Percentiles rank a stretch among this genome's conserved stretches.
These are phyloP conservation scores for Cercospora beticola DNA, from an alignment of 2,329 filamentous ascomycete genomes.

Conservation along the genomic window DNA sequence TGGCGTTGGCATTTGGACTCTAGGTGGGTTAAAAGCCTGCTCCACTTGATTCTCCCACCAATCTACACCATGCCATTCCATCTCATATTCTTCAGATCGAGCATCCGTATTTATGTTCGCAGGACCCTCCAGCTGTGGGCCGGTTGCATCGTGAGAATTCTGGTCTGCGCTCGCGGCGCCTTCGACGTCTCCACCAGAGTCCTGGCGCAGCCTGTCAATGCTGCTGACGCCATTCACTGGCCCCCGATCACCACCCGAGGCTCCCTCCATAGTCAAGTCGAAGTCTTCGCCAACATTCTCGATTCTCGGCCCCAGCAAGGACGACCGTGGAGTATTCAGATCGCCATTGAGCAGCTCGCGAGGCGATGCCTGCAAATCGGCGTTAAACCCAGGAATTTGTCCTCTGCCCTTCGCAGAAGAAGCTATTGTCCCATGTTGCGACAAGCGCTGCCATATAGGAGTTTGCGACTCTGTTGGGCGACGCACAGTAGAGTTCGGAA, in stretches of 20 bases:
- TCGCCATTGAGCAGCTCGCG: not conserved
- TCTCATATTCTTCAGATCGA: not conserved
- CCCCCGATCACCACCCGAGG: not conserved
- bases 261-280: conserved; percentile 3
- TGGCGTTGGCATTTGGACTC: not conserved
- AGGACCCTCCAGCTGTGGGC: not conserved
- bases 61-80: not conserved
- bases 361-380: not conserved
- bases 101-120: not conserved
- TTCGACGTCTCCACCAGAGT: not conserved
- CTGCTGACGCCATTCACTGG: not conserved
- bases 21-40: not conserved
- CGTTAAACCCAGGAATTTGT: not conserved
- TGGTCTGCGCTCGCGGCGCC: not conserved
- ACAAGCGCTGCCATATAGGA: not conserved
- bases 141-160: not conserved
- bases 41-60: not conserved
- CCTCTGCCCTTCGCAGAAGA: conserved; percentile 5
- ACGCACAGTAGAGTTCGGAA: not conserved
- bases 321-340: not conserved
- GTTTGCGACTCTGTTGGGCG: not conserved
- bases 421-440: conserved; percentile 4
- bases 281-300: conserved; percentile 11
- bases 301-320: not conserved
- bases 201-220: not conserved